Evolutionary conservation across 73 alveolate genomes (phyloP).

Genomic region (Tetrahymena thermophila): DNA sequence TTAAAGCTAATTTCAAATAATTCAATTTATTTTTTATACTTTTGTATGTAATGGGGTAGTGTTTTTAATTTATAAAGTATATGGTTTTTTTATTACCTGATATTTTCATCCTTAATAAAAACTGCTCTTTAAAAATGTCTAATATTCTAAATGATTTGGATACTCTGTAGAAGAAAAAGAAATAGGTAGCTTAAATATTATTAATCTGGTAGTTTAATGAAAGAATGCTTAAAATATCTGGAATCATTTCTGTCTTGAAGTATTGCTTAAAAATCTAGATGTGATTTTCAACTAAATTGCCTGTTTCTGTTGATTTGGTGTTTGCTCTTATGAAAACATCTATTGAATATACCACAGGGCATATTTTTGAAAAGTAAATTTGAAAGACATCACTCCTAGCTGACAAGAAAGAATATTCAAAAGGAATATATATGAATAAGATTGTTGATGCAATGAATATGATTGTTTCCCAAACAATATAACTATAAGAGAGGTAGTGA

Average conservation of each 20-base stretch:
- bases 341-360: not conserved
- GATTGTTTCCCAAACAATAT: not conserved
- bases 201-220: not conserved
- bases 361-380: not conserved
- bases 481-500: not conserved
- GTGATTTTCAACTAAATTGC: not conserved
- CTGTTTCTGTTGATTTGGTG: not conserved
- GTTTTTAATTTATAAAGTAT: too few species aligned
- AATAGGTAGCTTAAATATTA: not conserved
- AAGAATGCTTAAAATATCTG: not conserved
- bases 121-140: not conserved
- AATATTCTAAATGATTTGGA: not conserved
- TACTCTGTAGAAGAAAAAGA: not conserved
- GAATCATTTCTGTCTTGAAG: not conserved
- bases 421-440: not conserved
- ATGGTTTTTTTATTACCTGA: not conserved
- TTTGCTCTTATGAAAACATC: not conserved
- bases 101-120: not conserved
- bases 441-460: not conserved
- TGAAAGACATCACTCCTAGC: not conserved
- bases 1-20: too few species aligned
- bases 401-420: not conserved
- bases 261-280: not conserved
- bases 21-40: too few species aligned
- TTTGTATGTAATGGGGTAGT: too few species aligned